Percentiles rank a stretch among this genome's conserved stretches.
These are phyloP conservation scores for Aspergillus leporis DNA, from an alignment of 495 filamentous ascomycete genomes.

Conservation along the genomic window DNA sequence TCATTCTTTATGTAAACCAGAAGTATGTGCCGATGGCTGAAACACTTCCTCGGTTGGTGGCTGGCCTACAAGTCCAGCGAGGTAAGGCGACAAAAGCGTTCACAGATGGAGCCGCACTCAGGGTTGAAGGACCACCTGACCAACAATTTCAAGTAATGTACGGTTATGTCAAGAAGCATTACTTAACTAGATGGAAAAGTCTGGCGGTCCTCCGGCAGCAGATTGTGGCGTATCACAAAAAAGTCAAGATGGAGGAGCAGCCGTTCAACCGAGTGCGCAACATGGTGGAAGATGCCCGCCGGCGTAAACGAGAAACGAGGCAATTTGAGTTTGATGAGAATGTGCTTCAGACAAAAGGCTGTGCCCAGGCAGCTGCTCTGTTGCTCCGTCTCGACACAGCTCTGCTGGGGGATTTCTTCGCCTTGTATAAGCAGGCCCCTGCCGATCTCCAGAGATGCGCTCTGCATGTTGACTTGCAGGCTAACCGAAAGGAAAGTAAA, in stretches of 20 bases:
- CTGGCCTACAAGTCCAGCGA: slow-evolving; percentile 5
- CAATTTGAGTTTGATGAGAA: slow-evolving; percentile 49
- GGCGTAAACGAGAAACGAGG: slow-evolving; percentile 34
- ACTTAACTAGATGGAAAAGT: slow-evolving; percentile 37
- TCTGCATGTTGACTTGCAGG: slow-evolving; percentile 36
- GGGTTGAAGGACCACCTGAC: slow-evolving; percentile 21
- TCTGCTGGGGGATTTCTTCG: slow-evolving; percentile 58
- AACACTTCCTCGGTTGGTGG: slow-evolving; percentile 32
- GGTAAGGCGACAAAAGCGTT: slow-evolving; percentile 12
- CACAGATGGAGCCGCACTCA: slow-evolving; percentile 20
- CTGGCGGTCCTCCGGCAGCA: slow-evolving; percentile 39
- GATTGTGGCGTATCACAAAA: slow-evolving; percentile 42
- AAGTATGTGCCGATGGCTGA: slow-evolving; percentile 52
- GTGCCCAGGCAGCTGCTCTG: slow-evolving; percentile 51
- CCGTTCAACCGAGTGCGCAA: slow-evolving; percentile 60
- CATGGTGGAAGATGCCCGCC: slow-evolving; percentile 54
- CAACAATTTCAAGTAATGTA: slow-evolving; percentile 17
- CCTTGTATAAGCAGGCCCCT: slow-evolving; percentile 14
- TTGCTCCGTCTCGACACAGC: slow-evolving; percentile 55
- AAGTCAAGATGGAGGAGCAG: slow-evolving; percentile 58
- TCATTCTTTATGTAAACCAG: slow-evolving; percentile 53
- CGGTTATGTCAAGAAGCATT: slow-evolving; percentile 1
- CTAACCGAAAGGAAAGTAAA: slow-evolving; percentile 33
- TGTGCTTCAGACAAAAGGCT: slow-evolving; percentile 48
- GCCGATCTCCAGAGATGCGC: neutral